phyloP scores from a whole-genome alignment of 148 eudicot genomes.

The Chenopodium suecicum region DNA sequence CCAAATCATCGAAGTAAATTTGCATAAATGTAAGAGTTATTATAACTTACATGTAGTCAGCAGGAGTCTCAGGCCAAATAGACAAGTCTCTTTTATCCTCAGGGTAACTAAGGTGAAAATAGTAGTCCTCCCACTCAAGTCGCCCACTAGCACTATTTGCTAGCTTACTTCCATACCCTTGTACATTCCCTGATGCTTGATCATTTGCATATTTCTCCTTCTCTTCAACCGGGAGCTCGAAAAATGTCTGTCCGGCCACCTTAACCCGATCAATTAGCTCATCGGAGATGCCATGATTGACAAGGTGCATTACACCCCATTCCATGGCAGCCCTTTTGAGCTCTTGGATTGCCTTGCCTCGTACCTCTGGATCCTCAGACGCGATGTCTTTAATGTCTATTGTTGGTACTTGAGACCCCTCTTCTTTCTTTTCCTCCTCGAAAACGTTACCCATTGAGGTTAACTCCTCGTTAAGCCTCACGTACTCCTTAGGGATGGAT shows the following conservation, averaged over 20 bases:
- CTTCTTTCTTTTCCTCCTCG: conserved; percentile 60
- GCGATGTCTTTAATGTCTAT: conserved; percentile 54
- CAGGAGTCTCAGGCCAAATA: conserved; percentile 76
- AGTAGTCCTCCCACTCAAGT: conserved; percentile 94
- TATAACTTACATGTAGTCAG: conserved; percentile 68
- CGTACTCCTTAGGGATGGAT: conserved; percentile 80
- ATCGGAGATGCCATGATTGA: conserved; percentile 74
- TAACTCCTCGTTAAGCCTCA: conserved; percentile 73
- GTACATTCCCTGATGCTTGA: conserved; percentile 71
- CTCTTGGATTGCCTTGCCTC: conserved; percentile 49
- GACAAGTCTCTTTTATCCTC: conserved; percentile 69
- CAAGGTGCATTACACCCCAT: conserved; percentile 93
- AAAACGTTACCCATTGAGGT: conserved; percentile 61
- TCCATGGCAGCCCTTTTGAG: conserved; percentile 67
- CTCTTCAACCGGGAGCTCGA: conserved; percentile 71
- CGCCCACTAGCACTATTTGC: conserved; percentile 80
- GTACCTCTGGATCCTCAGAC: conserved; percentile 50
- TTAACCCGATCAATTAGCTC: conserved; percentile 62
- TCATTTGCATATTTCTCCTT: conserved; percentile 94
- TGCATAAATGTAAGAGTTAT: neutral
- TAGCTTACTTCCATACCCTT: conserved; percentile 92
- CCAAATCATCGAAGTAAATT: too few species aligned
- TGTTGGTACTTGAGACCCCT: conserved; percentile 74
- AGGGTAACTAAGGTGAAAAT: conserved; percentile 72
- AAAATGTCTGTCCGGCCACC: conserved; percentile 64